Evolutionary conservation across 1,284 basidiomycete species (phyloP).

Genomic region (Phlebopus sp.): DNA sequence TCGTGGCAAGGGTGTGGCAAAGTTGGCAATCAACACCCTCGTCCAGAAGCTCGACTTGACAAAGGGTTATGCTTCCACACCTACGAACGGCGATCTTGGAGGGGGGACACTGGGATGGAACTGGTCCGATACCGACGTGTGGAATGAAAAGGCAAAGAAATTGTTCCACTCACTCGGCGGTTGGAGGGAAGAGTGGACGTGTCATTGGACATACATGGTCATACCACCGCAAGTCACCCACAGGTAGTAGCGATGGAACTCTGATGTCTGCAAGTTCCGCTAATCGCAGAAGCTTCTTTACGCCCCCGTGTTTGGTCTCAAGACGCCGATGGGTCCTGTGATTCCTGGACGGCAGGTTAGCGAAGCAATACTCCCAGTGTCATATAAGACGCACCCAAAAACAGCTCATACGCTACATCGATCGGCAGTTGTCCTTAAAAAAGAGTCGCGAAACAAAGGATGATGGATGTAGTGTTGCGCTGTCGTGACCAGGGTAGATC

Average conservation of each 20-base stretch:
- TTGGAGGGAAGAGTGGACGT: slow-evolving; percentile 6
- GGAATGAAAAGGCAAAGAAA: slow-evolving; percentile 10
- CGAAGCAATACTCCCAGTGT: too few species aligned
- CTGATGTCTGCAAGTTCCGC: background rate
- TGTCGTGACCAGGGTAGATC: slow-evolving; percentile 11
- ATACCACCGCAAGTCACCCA: slow-evolving; percentile 1
- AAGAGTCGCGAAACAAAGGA: too few species aligned
- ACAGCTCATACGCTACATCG: too few species aligned
- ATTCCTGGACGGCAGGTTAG: too few species aligned
- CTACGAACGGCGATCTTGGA: slow-evolving; percentile 10
- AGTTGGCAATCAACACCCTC: slow-evolving; percentile 11
- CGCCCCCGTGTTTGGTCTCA: too few species aligned
- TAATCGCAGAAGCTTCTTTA: background rate
- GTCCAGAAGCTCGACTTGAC: slow-evolving; percentile 12
- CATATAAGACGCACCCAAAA: too few species aligned
- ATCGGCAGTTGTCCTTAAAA: too few species aligned
- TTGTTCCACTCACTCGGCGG: slow-evolving; percentile 17
- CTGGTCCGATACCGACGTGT: slow-evolving; percentile 17
- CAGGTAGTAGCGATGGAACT: background rate
- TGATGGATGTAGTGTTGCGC: slow-evolving; percentile 5
- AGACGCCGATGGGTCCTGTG: too few species aligned
- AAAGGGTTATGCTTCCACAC: background rate
- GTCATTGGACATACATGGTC: slow-evolving; percentile 15
- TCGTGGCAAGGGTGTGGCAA: slow-evolving; percentile 17
- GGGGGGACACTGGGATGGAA: slow-evolving; percentile 25